These are phyloP conservation scores for Hypoxylon fuscum DNA, from an alignment of 495 filamentous ascomycete genomes.

Conservation along the genomic window DNA sequence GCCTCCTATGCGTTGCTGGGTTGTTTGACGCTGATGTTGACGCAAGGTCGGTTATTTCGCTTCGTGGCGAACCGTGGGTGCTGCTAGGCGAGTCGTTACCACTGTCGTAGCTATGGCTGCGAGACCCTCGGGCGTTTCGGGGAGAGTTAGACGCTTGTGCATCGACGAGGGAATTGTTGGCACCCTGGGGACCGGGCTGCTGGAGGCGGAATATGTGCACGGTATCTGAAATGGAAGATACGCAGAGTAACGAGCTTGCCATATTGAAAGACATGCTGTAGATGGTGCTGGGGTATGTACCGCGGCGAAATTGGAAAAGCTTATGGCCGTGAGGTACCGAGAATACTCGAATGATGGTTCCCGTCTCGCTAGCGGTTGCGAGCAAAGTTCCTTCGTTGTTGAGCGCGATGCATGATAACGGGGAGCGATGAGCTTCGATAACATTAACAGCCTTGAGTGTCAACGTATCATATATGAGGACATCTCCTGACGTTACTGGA, in stretches of 20 bases:
- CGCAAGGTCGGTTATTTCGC: conserved; percentile 49
- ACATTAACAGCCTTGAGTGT: conserved; percentile 92
- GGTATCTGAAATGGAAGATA: conserved; percentile 95
- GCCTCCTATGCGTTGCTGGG: conserved; percentile 54
- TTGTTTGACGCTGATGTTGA: conserved; percentile 54
- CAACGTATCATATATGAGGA: conserved; percentile 87
- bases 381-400: conserved; percentile 94
- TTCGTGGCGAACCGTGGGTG: conserved; percentile 53
- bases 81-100: conserved; percentile 55
- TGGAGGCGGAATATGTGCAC: conserved; percentile 92
- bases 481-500: conserved; percentile 87
- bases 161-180: conserved; percentile 39
- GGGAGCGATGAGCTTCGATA: conserved; percentile 92
- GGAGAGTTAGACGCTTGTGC: conserved; percentile 46
- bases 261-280: conserved; percentile 99
- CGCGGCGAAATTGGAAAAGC: conserved; percentile 92
- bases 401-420: conserved; percentile 85
- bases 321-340: conserved; percentile 88
- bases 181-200: conserved; percentile 40
- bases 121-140: conserved; percentile 56
- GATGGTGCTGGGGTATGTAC: conserved; percentile 91
- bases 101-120: conserved; percentile 58
- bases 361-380: conserved; percentile 95
- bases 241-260: conserved; percentile 89
- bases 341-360: conserved; percentile 96